A percentile compares a stretch with the other conserved stretches of the same genome.
phyloP scores from a whole-genome alignment of 768 basidiomycete genomes.

The Mycena albidolilacea region DNA sequence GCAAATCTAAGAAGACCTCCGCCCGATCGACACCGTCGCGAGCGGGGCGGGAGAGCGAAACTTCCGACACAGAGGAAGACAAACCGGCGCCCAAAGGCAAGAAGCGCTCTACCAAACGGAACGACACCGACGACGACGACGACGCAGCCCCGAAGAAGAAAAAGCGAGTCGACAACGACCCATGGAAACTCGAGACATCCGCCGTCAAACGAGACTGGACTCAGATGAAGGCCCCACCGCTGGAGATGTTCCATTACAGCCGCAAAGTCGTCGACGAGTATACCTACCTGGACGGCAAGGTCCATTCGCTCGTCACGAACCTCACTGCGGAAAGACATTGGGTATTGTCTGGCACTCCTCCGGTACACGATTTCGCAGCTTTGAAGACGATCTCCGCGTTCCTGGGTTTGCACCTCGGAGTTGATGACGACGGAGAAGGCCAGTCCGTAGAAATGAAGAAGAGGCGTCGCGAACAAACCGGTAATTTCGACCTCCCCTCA shows the following conservation, averaged over 20 bases:
- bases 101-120: constrained; percentile 58
- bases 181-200: constrained; percentile 80
- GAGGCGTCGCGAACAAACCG: constrained; percentile 87
- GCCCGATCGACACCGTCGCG: constrained; percentile 34
- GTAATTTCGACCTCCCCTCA: constrained; percentile 53
- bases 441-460: constrained; percentile 83
- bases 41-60: constrained; percentile 30
- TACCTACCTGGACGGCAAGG: constrained; percentile 89
- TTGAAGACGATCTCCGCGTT: constrained; percentile 93
- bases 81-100: constrained; percentile 49
- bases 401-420: constrained; percentile 90
- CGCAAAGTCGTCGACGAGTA: constrained; percentile 95
- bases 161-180: constrained; percentile 77
- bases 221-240: constrained; percentile 84
- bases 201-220: constrained; percentile 82
- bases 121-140: constrained; percentile 50
- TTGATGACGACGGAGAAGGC: constrained; percentile 91
- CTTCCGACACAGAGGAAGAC: constrained; percentile 33
- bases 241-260: constrained; percentile 94
- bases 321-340: constrained; percentile 87
- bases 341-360: constrained; percentile 98
- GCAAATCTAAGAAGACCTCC: constrained; percentile 39
- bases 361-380: constrained; percentile 90
- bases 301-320: constrained; percentile 83
- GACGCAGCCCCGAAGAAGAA: constrained; percentile 61